phyloP scores from a whole-genome alignment of 768 basidiomycete species.

The Pulveroboletus frians region DNA sequence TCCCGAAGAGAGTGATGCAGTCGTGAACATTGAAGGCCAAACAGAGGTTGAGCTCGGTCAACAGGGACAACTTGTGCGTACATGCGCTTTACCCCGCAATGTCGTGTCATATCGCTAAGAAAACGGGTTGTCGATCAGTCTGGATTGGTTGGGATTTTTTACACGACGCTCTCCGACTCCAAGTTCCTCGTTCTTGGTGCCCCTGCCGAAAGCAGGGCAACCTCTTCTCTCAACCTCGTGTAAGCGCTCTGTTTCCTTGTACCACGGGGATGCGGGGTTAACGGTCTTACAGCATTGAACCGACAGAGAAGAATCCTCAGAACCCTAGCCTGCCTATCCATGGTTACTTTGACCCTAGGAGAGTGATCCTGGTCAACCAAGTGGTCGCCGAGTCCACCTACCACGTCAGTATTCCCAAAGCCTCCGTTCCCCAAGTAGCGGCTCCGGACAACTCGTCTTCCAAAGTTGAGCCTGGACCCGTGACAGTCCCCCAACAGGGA shows the following conservation, averaged over 20 bases:
- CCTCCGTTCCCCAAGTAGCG: slow-evolving; percentile 14
- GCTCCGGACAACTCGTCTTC: not conserved
- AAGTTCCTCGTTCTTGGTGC: slow-evolving; percentile 31
- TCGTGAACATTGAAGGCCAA: slow-evolving; percentile 22
- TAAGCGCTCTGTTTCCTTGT: slow-evolving; percentile 16
- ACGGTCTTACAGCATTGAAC: slow-evolving; percentile 20
- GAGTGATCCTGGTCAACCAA: slow-evolving; percentile 31
- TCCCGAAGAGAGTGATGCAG: slow-evolving; percentile 8
- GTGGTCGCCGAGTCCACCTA: slow-evolving; percentile 25
- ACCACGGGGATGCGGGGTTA: not conserved
- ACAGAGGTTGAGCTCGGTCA: slow-evolving; percentile 26
- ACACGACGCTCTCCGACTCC: slow-evolving; percentile 32
- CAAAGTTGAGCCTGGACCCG: slow-evolving; percentile 24
- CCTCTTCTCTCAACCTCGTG: slow-evolving; percentile 38
- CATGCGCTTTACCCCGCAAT: not conserved
- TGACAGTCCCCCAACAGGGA: slow-evolving; percentile 3
- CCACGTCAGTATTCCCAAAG: slow-evolving; percentile 22
- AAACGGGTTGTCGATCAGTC: slow-evolving; percentile 8
- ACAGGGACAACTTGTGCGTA: slow-evolving; percentile 25
- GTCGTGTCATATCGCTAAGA: not conserved
- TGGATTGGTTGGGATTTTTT: slow-evolving; percentile 35
- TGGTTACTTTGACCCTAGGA: slow-evolving; percentile 34
- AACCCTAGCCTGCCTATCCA: slow-evolving; percentile 13
- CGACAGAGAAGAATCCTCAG: slow-evolving; percentile 25
- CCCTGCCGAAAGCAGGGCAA: slow-evolving; percentile 27